Evolutionary conservation across 2,329 filamentous ascomycete species (phyloP).

Genomic region (Amauroascus niger): DNA sequence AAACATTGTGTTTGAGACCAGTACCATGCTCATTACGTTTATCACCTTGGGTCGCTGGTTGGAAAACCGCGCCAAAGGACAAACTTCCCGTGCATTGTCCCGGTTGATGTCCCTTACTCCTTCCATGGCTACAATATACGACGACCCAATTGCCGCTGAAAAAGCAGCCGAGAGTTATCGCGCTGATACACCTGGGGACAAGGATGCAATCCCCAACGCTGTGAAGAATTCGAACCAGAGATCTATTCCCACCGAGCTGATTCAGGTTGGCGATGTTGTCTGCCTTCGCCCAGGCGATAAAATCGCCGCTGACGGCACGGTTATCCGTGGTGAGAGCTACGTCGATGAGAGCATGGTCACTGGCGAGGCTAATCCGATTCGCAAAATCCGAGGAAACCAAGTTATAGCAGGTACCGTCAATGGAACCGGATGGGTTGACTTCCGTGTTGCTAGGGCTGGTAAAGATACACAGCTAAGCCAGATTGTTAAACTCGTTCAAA

Average conservation of each 20-base stretch:
- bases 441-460: constrained; percentile 82
- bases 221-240: constrained; percentile 59
- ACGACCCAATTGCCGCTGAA: constrained; percentile 83
- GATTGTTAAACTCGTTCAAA: constrained; percentile 96
- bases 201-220: constrained; percentile 13
- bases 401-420: constrained; percentile 95
- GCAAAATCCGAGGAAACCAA: constrained; percentile 68
- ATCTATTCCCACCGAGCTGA: constrained; percentile 82
- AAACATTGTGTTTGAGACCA: constrained; percentile 89
- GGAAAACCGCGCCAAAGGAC: constrained; percentile 89
- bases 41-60: constrained; percentile 83
- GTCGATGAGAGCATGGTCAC: constrained; percentile 98
- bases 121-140: constrained; percentile 94
- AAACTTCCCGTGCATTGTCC: constrained; percentile 89
- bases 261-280: constrained; percentile 88
- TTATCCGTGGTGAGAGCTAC: constrained; percentile 84
- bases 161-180: constrained; percentile 77
- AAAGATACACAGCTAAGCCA: constrained; percentile 95
- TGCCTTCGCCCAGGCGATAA: constrained; percentile 91
- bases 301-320: constrained; percentile 80
- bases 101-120: constrained; percentile 91
- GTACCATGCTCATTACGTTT: constrained; percentile 96
- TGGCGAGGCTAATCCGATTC: constrained; percentile 88
- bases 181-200: constrained; percentile 12
- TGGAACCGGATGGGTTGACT: constrained; percentile 80